These are phyloP conservation scores for Aethionema arabicum DNA, from an alignment of 345 rosid species.

Conservation along the genomic window DNA sequence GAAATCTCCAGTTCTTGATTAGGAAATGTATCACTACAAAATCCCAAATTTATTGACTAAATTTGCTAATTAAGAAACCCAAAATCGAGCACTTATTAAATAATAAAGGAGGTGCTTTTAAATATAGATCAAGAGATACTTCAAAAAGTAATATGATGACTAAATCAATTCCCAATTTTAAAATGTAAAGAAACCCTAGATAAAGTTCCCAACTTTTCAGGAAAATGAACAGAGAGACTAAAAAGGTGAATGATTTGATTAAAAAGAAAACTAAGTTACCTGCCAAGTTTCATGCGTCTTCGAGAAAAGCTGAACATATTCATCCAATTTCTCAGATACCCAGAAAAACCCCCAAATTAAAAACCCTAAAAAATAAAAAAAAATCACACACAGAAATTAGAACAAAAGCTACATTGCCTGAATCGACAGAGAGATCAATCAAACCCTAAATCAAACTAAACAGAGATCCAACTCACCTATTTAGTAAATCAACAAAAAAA, in stretches of 20 bases:
- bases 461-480: constrained; percentile 26
- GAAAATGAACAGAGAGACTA: constrained; percentile 12
- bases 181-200: constrained; percentile 14
- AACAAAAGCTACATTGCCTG: constrained; percentile 34
- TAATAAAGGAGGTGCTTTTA: constrained; percentile 27
- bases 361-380: constrained; percentile 23
- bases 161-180: constrained; percentile 7
- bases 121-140: constrained; percentile 30
- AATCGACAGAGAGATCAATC: not conserved
- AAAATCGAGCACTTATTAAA: not conserved
- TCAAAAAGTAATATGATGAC: constrained; percentile 12
- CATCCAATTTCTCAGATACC: constrained; percentile 25
- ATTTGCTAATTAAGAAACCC: constrained; percentile 3
- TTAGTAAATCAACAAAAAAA: constrained; percentile 1
- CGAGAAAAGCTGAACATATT: constrained; percentile 85
- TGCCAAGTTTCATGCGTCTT: constrained; percentile 89
- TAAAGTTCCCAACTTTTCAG: constrained; percentile 24
- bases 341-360: not conserved
- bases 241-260: constrained; percentile 24
- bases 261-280: constrained; percentile 44
- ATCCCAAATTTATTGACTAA: not conserved
- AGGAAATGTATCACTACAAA: not conserved
- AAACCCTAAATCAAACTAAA: constrained; percentile 14
- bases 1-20: not conserved
- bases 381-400: not conserved